Base-by-base conservation (phyloP, 2,329 filamentous ascomycete species). In the Trichoderma koningiopsis region DNA sequence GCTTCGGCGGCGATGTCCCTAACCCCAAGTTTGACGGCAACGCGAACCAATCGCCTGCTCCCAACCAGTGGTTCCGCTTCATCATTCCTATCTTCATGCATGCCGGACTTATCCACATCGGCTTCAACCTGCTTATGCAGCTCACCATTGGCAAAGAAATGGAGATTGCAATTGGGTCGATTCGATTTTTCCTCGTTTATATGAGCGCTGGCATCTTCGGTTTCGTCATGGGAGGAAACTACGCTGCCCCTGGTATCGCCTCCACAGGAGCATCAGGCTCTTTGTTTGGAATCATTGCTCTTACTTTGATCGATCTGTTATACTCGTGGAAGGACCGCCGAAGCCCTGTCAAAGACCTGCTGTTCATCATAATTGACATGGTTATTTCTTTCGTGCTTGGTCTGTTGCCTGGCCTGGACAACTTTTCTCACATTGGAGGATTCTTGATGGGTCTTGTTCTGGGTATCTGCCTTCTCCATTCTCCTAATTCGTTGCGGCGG, bases 31-130 rank as follows among this genome's bases (percentile, higher is more conserved):
- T 88, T 74, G 84, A 90, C 24, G 83, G 82, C 66, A 77, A 85
- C 68, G 76, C 79, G 33, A 73, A 82, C 67, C 83, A 87, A 74
- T 81, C 72, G 11, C 85, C 91, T 2, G 85, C 88, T 71, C 96
- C 96, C 0, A 90, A 98, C 77, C 96, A 99, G 79, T 99, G 96
- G 96, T 99, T 88, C 81, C 92, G 96, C 71, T 98, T 99, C 83
- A 97, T 99, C 76, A 83, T 91, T 1, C 95, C 96, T 49, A 97
- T 99, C 71, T 99, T 99, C 82, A 84, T 99, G 75, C 96, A 99
- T 76, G 94, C 93, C 1, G 96, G 96, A 16, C 82, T 99, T 68
- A 91, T 99, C 72, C 96, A 99, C 77, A 97, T 99, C 70, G 92
- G 89, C 19, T 97, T 98, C 86, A 99, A 99, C 80, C 86, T 99